These are phyloP conservation scores for Entomortierella chlamydospora DNA, from an alignment of 192 early-diverging fungal species.

Conservation along the genomic window DNA sequence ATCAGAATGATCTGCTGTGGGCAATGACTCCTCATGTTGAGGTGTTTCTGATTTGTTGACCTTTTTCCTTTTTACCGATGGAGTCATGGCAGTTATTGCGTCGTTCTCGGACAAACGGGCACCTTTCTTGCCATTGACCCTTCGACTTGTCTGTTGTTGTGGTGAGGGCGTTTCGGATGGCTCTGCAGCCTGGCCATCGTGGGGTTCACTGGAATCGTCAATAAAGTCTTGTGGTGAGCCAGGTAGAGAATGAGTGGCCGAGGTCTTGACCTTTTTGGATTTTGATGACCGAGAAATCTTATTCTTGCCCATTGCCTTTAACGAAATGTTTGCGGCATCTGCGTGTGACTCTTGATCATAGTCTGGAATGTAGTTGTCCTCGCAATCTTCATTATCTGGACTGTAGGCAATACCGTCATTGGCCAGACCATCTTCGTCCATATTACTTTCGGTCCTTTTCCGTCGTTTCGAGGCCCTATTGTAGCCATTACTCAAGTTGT, in stretches of 20 bases:
- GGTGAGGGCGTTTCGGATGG: neutral
- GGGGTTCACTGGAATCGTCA: neutral
- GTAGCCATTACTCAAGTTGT: neutral
- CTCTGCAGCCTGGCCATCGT: slow-evolving; percentile 1
- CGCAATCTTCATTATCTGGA: neutral
- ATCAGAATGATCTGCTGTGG: slow-evolving; percentile 1
- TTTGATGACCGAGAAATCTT: slow-evolving; percentile 4
- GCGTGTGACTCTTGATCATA: neutral
- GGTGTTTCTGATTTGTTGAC: neutral
- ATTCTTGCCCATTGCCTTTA: neutral
- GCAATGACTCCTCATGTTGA: neutral
- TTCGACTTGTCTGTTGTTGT: neutral
- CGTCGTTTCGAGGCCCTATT: slow-evolving; percentile 38
- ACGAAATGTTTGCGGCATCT: neutral
- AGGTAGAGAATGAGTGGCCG: neutral
- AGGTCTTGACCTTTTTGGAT: neutral
- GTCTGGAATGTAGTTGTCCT: neutral
- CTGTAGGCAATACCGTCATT: neutral
- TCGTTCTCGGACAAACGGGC: slow-evolving; percentile 8
- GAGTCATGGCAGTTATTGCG: neutral
- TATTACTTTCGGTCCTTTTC: slow-evolving; percentile 28
- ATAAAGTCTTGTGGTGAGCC: neutral
- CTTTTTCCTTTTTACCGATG: slow-evolving; percentile 27
- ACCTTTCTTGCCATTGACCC: neutral
- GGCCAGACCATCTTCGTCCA: slow-evolving; percentile 23